Conservation (phyloP, 2,329 filamentous ascomycete species). For the Calonectria crousiana region DNA sequence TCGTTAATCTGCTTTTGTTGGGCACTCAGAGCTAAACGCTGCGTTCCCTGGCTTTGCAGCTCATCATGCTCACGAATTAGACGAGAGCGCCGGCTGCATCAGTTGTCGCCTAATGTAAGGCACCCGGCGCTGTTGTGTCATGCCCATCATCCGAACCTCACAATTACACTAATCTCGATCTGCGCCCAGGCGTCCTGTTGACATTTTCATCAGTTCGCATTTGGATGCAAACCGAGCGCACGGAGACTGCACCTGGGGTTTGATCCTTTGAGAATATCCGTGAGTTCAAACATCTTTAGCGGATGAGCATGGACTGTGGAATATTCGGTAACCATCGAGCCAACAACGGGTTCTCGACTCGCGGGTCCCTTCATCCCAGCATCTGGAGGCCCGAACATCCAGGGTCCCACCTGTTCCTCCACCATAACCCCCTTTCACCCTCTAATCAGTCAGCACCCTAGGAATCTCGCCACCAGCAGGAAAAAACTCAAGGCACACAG, state of each 20-base stretch:
- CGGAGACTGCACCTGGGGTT: background rate
- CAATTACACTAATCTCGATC: slow-evolving; percentile 2
- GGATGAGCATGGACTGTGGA: background rate
- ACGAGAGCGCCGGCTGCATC: slow-evolving; percentile 16
- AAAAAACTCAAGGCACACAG: slow-evolving; percentile 4
- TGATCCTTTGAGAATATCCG: background rate
- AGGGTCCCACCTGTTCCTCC: slow-evolving; percentile 19
- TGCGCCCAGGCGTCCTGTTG: background rate
- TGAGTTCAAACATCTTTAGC: background rate
- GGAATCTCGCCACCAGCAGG: slow-evolving; percentile 22
- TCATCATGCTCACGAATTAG: background rate
- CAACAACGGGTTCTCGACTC: slow-evolving; percentile 8
- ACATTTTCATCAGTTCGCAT: slow-evolving; percentile 7
- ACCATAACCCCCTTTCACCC: slow-evolving; percentile 32
- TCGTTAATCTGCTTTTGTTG: slow-evolving; percentile 19
- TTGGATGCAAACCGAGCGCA: slow-evolving; percentile 14
- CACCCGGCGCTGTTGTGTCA: slow-evolving; percentile 2
- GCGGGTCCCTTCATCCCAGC: slow-evolving; percentile 6
- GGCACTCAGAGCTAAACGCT: background rate
- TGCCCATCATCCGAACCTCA: slow-evolving; percentile 24
- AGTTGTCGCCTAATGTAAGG: slow-evolving; percentile 15
- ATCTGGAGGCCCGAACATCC: slow-evolving; percentile 5
- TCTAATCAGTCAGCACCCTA: slow-evolving; percentile 21
- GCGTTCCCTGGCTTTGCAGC: background rate
- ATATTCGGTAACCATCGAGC: background rate